phyloP scores from a whole-genome alignment of 2,329 filamentous ascomycete genomes.

The Biscogniauxia marginata region DNA sequence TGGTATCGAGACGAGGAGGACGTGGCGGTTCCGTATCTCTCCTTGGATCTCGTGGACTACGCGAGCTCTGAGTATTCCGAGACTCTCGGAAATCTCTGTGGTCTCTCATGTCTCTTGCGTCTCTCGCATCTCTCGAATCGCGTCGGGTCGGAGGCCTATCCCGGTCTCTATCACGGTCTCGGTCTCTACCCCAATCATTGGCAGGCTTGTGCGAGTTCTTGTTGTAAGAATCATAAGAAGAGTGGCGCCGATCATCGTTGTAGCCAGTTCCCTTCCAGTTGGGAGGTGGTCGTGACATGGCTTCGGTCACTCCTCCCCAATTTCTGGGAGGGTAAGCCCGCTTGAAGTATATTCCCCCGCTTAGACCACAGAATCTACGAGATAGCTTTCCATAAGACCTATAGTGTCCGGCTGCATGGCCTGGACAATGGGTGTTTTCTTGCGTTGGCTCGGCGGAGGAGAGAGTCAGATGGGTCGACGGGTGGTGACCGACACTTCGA shows the following conservation, averaged over 20 bases:
- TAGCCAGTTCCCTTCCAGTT: constrained; percentile 9
- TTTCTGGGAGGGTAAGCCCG: neutral
- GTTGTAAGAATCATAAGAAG: too few species aligned
- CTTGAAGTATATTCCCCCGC: neutral
- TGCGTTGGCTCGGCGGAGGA: neutral
- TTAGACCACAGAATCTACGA: constrained; percentile 8
- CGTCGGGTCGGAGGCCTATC: constrained; percentile 11
- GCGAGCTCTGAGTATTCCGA: neutral
- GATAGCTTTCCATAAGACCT: constrained; percentile 11
- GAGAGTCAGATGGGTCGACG: neutral
- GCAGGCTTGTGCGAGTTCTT: constrained; percentile 9
- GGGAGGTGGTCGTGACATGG: constrained; percentile 1
- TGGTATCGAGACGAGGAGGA: constrained; percentile 18
- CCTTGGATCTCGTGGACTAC: constrained; percentile 5
- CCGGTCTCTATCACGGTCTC: constrained; percentile 22
- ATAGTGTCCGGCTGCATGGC: constrained; percentile 21
- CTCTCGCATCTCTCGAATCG: constrained; percentile 9
- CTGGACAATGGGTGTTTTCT: neutral
- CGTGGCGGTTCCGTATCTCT: constrained; percentile 13
- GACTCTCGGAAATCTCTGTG: constrained; percentile 1
- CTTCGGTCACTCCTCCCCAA: neutral
- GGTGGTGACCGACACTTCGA: neutral
- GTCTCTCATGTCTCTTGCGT: constrained; percentile 6
- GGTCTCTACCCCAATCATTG: constrained; percentile 13
- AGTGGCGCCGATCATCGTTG: constrained; percentile 18